Evolutionary conservation across 305 asterid genomes (phyloP).

Genomic region (Rubia occidens): DNA sequence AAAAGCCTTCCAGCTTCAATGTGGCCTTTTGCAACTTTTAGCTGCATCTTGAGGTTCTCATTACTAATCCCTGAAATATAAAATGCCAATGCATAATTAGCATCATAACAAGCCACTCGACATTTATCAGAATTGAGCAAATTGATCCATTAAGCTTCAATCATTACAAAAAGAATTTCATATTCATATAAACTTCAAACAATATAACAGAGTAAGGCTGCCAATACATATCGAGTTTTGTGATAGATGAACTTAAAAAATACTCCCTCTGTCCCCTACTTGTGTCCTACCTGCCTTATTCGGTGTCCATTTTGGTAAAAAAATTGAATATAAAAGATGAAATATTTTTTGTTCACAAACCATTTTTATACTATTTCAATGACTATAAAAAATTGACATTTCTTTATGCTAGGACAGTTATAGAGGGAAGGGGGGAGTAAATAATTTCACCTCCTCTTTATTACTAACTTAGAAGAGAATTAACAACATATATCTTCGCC

Average conservation of each 20-base stretch:
- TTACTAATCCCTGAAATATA: conserved; percentile 40
- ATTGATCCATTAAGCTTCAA: background rate
- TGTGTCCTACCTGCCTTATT: no score
- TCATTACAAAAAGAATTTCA: background rate
- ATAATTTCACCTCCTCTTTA: background rate
- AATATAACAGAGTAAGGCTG: background rate
- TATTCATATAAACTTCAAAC: background rate
- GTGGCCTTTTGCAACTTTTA: conserved; percentile 81
- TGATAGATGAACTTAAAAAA: no score
- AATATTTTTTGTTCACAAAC: no score
- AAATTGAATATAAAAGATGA: no score
- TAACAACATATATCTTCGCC: no score
- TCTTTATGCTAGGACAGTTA: no score
- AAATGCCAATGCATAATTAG: conserved; percentile 20
- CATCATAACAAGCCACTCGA: conserved; percentile 12
- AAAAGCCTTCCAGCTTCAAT: conserved; percentile 89
- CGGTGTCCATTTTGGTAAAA: no score
- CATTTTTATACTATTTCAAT: no score
- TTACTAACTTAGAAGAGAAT: background rate
- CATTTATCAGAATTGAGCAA: conserved; percentile 11
- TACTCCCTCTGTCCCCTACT: no score
- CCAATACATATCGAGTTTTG: background rate
- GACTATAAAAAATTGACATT: no score
- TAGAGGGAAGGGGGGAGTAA: no score
- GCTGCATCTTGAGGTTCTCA: conserved; percentile 46